Percentiles rank a stretch among this genome's conserved stretches.
Conservation (phyloP, 1,284 basidiomycete species). For the Ceratobasidium sp. region DNA sequence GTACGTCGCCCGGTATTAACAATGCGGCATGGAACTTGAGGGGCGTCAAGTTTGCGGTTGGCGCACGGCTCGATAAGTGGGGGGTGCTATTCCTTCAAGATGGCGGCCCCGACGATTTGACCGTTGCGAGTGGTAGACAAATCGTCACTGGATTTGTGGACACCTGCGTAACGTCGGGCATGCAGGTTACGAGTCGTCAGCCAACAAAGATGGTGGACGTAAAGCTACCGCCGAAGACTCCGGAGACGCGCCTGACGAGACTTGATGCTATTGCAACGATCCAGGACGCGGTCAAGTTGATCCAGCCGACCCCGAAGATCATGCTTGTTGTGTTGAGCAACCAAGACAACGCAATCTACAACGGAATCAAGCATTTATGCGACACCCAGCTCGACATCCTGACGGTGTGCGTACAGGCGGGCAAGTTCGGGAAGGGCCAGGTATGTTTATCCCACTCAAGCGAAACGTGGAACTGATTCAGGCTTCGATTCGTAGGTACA, state of each 20-base stretch:
- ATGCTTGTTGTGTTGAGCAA: conserved; percentile 74
- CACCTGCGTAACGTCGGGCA: conserved; percentile 73
- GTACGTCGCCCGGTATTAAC: conserved; percentile 62
- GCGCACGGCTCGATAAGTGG: conserved; percentile 62
- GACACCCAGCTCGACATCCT: conserved; percentile 74
- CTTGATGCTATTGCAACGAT: conserved; percentile 63
- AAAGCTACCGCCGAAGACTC: conserved; percentile 62
- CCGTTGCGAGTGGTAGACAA: background rate
- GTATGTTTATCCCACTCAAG: conserved; percentile 53
- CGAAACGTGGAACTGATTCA: background rate
- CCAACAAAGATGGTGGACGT: conserved; percentile 57
- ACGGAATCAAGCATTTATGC: conserved; percentile 76
- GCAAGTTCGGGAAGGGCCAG: conserved; percentile 72
- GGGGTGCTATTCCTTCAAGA: conserved; percentile 74
- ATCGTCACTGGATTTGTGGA: conserved; percentile 65
- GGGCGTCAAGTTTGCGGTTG: conserved; percentile 68
- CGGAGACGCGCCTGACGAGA: conserved; percentile 61
- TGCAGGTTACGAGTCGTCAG: conserved; percentile 60
- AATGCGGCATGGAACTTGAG: conserved; percentile 78
- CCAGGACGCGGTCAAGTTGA: conserved; percentile 52
- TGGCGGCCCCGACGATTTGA: conserved; percentile 65
- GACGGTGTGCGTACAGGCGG: conserved; percentile 75
- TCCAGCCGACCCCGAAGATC: conserved; percentile 62
- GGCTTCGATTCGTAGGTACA: conserved; percentile 62
- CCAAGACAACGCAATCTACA: conserved; percentile 76